Evolutionary conservation across 345 rosid genomes (phyloP), one percentile per base, ranked within the genome.

Genomic region (Rhizophora mangle): DNA sequence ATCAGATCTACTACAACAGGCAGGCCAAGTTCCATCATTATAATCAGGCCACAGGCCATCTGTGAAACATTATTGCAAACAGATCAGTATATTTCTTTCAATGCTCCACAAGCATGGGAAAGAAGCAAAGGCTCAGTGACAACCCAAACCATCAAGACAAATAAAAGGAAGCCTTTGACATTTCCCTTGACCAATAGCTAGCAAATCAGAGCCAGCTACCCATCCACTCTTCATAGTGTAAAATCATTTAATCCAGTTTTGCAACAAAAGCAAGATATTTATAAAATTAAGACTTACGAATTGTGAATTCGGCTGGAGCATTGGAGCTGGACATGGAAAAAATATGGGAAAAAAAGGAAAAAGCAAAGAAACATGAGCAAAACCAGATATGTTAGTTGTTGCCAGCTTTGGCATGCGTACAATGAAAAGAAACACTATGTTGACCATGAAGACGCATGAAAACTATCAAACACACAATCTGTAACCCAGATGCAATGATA

Each of bases 21-120:
- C 81, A 75, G 98, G 98, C 91, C 92, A 93, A 21, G 87, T 84
- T 73, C 96, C 98, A 70, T 93, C 98, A 63, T 91, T 91, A 75
- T 93, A 93, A 74, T 93, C 92, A 47, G 97, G 94, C 98, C 98
- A 93, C n/a, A 93, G 47, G 58, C 98, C 98, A 86, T 93, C 98
- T 93, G 79, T 73, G 39, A 65, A 57, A 73, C 63, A 20, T 8
- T 13, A 49, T 0, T 36, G 31, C 37, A 62, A 57, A 65, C 30
- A 51, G 7, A 74, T 72, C 9, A 76, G 39, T 64, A 60, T 10
- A 22, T 47, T 49, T 39, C 39, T 67, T 46, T 22, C 16, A 21
- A 24, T 22, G 6, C 70, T 60, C 64, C 60, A 31, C 1, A 20
- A 16, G 54, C 46, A 31, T 8, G 2, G 21, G 59, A 49, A 13